Evolutionary conservation across 1,139 yeast species (phyloP), one percentile per base, ranked within the genome.

Genomic region (Candida sojae): DNA sequence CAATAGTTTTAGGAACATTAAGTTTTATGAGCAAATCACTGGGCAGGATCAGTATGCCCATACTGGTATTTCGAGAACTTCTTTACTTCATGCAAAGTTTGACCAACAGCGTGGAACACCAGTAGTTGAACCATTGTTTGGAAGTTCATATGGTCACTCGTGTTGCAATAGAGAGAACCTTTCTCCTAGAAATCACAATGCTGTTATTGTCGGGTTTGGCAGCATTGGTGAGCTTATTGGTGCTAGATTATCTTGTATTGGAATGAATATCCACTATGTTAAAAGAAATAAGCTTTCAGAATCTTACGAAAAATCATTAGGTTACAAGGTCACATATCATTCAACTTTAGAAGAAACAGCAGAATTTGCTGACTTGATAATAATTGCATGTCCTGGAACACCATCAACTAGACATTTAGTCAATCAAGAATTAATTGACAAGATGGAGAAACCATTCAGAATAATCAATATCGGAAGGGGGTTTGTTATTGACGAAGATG

Each of bases 401-500:
- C 74, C 80, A 2, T 74, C 77, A 28, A 87, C 95, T 0, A 61
- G 67, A 13, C 77, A 85, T 56, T 63, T 88, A 58, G 68, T 88
- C 48, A 79, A 86, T 57, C 65, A 61, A 28, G 58, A 72, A 0
- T 61, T 83, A 1, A 72, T 88, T 13, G 63, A 67, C 9, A 65
- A 75, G 41, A 79, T 86, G 54, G 63, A 66, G 25, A 64, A 69
- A 32, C 84, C 84, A 1, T 76, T 85, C 13, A 73, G 89, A 53
- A 71, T 90, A 33, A 84, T 90, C 48, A 90, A 90, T 62, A 83
- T 88, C 33, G 96, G 96, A 1, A 75, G 95, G 54, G 95, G 95
- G 0, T 63, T 77, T 5, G 81, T 89, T 30, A 74, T 91, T 50
- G 86, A 90, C 59, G 96, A 88, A 58, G 73, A 75, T 21, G 96